These are phyloP conservation scores for Avicennia marina DNA, from an alignment of 257 asterid genomes.

Conservation along the genomic window DNA sequence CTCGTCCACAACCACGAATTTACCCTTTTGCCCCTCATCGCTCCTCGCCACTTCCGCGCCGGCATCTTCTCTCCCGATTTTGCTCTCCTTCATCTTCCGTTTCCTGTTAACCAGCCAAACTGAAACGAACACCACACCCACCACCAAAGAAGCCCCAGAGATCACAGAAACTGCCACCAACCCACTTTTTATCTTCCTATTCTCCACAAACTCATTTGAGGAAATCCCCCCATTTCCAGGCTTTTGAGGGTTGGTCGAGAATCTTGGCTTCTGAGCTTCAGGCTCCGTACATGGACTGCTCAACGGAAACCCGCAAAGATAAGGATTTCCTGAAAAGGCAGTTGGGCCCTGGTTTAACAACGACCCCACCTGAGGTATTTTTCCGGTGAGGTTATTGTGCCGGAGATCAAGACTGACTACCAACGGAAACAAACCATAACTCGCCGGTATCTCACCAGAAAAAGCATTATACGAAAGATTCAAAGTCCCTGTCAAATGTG, in stretches of 20 bases:
- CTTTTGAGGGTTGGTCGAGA: slow-evolving; percentile 34
- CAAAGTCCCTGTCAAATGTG: slow-evolving; percentile 63
- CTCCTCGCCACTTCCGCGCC: slow-evolving; percentile 25
- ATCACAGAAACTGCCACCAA: slow-evolving; percentile 47
- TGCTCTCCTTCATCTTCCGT: slow-evolving; percentile 42
- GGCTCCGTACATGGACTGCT: slow-evolving; percentile 50
- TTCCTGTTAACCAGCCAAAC: slow-evolving; percentile 51
- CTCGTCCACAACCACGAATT: slow-evolving; percentile 62
- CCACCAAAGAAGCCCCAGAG: slow-evolving; percentile 47
- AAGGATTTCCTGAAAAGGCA: slow-evolving; percentile 77
- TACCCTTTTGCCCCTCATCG: slow-evolving; percentile 80
- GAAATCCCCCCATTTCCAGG: slow-evolving; percentile 39
- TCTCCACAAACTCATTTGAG: slow-evolving; percentile 31
- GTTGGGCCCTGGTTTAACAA: slow-evolving; percentile 94
- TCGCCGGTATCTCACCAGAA: slow-evolving; percentile 72
- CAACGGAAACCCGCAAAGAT: slow-evolving; percentile 87
- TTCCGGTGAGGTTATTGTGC: slow-evolving; percentile 70
- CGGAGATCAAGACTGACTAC: slow-evolving; percentile 70
- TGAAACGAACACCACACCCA: slow-evolving; percentile 48
- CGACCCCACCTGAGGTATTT: slow-evolving; percentile 79
- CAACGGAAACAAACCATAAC: slow-evolving; percentile 72
- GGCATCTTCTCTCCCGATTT: slow-evolving; percentile 34
- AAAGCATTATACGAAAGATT: slow-evolving; percentile 70
- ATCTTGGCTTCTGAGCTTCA: slow-evolving; percentile 52
- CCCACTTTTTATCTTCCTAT: slow-evolving; percentile 32